Evolutionary conservation across 2,329 filamentous ascomycete species (phyloP).

Genomic region (Lasiodiplodia gonubiensis): DNA sequence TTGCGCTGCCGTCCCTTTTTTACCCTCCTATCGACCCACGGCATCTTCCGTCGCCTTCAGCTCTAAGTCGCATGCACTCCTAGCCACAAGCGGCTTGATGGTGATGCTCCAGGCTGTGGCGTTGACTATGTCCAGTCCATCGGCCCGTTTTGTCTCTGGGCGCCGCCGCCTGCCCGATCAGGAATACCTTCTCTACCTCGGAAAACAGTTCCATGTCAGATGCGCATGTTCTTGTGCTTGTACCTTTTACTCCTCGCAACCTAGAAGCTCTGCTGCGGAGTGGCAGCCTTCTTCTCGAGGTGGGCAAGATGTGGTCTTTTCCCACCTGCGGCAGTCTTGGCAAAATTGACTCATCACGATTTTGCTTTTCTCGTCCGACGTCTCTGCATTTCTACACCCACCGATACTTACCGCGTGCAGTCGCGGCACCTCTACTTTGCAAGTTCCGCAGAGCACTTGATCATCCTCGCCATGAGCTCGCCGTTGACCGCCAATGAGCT

Average conservation of each 20-base stretch:
- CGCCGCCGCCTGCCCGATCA: not conserved
- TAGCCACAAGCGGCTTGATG: not conserved
- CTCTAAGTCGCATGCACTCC: not conserved
- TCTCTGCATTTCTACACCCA: not conserved
- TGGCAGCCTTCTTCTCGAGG: not conserved
- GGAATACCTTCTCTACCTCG: not conserved
- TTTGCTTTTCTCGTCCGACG: not conserved
- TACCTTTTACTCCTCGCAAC: too few relatives aligned
- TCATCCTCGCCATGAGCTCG: not conserved
- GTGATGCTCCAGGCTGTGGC: not conserved
- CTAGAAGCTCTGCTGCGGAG: not conserved
- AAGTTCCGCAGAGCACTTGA: too few relatives aligned
- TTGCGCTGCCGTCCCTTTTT: not conserved
- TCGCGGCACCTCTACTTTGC: not conserved
- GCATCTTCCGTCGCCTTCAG: not conserved
- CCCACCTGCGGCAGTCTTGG: not conserved
- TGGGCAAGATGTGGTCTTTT: not conserved
- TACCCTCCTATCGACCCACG: not conserved
- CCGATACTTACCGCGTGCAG: constrained; percentile 1
- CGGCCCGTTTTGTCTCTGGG: not conserved
- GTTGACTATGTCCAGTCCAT: not conserved
- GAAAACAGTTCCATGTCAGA: not conserved
- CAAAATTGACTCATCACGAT: constrained; percentile 9
- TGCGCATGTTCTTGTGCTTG: too few relatives aligned
- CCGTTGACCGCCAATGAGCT: constrained; percentile 37